Evolutionary conservation across 176 grass and related monocot species (phyloP).

Genomic region (Thinopyrum elongatum): DNA sequence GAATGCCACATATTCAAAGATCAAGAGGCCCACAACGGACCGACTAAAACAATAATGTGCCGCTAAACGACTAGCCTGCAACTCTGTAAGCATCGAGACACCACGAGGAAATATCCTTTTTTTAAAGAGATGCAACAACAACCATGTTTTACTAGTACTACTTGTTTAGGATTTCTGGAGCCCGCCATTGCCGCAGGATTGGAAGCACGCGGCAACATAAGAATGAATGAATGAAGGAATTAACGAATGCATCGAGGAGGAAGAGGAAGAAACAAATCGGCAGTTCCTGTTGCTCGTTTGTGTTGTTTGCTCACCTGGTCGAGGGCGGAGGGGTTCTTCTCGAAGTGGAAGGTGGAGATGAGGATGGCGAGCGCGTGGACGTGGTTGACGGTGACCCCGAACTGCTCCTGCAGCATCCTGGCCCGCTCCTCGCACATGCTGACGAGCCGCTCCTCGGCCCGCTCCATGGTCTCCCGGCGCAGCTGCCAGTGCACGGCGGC

Average conservation of each 20-base stretch:
- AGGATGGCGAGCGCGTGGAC: conserved; percentile 85
- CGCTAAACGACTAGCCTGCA: conserved; percentile 28
- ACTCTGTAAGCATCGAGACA: conserved; percentile 34
- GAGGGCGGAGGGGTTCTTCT: conserved; percentile 71
- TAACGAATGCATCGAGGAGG: background rate
- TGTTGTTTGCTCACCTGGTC: conserved; percentile 47
- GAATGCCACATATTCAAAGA: conserved; percentile 29
- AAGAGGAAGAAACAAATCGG: background rate
- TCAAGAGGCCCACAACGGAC: conserved; percentile 33
- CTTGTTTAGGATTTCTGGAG: conserved; percentile 19
- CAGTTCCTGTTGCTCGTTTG: no score
- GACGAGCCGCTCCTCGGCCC: conserved; percentile 64
- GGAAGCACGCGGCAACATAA: background rate
- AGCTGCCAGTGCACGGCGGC: conserved; percentile 57
- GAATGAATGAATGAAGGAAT: background rate
- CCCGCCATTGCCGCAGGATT: conserved; percentile 6
- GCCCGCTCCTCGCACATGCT: conserved; percentile 97
- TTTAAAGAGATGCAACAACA: background rate
- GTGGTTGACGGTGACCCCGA: conserved; percentile 91
- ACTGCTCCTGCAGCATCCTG: conserved; percentile 98
- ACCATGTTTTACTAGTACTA: background rate
- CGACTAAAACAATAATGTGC: conserved; percentile 41
- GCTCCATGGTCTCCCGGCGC: conserved; percentile 57
- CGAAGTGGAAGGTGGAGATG: conserved; percentile 88
- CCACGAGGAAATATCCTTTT: conserved; percentile 16